Evolutionary conservation across 306 rosid species (phyloP).

Genomic region (Luffa aegyptiaca): DNA sequence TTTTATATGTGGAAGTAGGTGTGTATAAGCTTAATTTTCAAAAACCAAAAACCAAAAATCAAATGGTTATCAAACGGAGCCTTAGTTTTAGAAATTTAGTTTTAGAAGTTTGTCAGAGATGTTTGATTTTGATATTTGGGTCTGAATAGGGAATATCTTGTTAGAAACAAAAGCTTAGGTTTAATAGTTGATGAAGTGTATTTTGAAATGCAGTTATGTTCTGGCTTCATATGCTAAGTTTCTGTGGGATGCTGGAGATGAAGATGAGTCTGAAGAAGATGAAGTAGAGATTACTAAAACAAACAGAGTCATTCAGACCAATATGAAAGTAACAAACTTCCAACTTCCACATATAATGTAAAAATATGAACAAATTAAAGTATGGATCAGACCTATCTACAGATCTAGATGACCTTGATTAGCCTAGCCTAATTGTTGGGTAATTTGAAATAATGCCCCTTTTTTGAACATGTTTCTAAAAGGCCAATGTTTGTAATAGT

Average conservation of each 20-base stretch:
- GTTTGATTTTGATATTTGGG: not conserved
- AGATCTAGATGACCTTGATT: not conserved
- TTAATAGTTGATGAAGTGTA: not conserved
- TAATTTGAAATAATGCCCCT: not conserved
- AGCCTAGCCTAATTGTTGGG: not conserved
- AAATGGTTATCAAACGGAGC: no score
- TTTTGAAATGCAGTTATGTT: conserved; percentile 8
- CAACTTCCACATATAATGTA: not conserved
- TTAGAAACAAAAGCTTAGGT: not conserved
- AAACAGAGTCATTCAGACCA: no score
- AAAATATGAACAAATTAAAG: conserved; percentile 5
- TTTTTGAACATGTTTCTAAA: not conserved
- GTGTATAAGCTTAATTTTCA: no score
- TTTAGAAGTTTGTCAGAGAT: no score
- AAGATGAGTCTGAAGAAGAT: not conserved
- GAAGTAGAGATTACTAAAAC: not conserved
- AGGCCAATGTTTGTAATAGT: not conserved
- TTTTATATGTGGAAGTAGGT: no score
- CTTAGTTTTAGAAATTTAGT: no score
- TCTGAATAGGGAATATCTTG: not conserved
- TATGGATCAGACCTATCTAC: not conserved
- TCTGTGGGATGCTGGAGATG: conserved; percentile 16
- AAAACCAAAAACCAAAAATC: no score
- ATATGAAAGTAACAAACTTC: not conserved
- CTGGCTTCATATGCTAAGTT: conserved; percentile 13